Evolutionary conservation across 371 early-diverging fungal genomes (phyloP).

Genomic region (Apophysomyces sp.): DNA sequence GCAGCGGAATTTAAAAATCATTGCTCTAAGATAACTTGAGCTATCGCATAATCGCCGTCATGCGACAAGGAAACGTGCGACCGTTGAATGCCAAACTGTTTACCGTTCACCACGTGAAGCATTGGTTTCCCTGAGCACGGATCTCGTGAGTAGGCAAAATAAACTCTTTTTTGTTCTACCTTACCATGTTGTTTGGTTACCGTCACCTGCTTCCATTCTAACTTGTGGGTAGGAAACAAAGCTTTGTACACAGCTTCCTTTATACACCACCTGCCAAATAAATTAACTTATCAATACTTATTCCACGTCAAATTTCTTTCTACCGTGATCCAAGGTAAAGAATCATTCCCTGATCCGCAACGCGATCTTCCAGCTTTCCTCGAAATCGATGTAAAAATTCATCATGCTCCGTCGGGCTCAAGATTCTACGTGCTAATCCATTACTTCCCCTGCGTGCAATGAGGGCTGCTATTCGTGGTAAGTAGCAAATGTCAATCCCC

Average conservation of each 20-base stretch:
- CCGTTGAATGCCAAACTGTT: conserved; percentile 29
- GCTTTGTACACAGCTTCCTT: conserved; percentile 75
- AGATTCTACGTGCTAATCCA: conserved; percentile 42
- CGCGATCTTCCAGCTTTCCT: background rate
- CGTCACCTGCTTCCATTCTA: conserved; percentile 68
- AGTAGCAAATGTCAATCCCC: conserved; percentile 58
- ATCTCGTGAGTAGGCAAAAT: background rate
- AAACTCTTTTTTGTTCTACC: background rate
- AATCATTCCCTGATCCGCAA: conserved; percentile 9
- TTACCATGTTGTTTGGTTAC: conserved; percentile 47
- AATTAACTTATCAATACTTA: background rate
- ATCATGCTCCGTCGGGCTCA: conserved; percentile 32
- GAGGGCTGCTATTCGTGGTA: conserved; percentile 41
- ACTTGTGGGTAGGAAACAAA: conserved; percentile 50
- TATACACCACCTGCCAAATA: conserved; percentile 54
- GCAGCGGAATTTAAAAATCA: conserved; percentile 1
- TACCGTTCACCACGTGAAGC: conserved; percentile 36
- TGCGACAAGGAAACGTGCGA: conserved; percentile 63
- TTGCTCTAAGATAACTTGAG: conserved; percentile 59
- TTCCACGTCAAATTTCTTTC: background rate
- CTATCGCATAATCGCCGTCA: conserved; percentile 66
- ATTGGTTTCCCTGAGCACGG: conserved; percentile 47
- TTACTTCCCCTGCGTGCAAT: conserved; percentile 29
- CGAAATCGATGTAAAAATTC: conserved; percentile 25
- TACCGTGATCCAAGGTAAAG: conserved; percentile 43